Evolutionary conservation across 805 yeast genomes (phyloP).

Genomic region (Suhomyces kilbournensis): DNA sequence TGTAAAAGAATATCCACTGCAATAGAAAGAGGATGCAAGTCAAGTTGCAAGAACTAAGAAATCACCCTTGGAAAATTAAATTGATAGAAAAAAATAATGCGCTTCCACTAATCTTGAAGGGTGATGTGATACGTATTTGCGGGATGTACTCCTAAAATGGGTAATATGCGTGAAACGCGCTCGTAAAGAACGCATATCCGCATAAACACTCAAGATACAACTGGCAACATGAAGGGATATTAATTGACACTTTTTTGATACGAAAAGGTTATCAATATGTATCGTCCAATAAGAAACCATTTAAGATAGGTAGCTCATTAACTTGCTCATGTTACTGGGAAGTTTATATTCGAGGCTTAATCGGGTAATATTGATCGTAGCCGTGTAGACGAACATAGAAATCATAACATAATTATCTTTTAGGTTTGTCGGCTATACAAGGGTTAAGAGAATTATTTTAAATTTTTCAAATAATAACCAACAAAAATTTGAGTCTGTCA

Average conservation of each 20-base stretch:
- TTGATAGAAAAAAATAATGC: background rate
- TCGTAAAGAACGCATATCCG: background rate
- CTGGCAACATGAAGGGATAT: background rate
- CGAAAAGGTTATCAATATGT: background rate
- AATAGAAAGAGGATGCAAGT: background rate
- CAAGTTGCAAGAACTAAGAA: background rate
- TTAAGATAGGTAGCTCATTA: background rate
- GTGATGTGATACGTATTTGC: background rate
- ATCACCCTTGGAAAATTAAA: background rate
- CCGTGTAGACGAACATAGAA: slow-evolving; percentile 2
- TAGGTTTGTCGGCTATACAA: background rate
- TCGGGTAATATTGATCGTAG: background rate
- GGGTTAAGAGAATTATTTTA: background rate
- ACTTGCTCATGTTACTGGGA: background rate
- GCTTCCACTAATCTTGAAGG: background rate
- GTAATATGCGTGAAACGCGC: background rate
- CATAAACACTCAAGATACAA: background rate
- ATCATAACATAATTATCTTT: background rate
- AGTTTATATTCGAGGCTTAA: background rate
- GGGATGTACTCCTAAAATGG: background rate
- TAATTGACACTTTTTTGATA: background rate
- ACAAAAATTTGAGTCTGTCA: slow-evolving; percentile 1
- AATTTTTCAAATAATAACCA: background rate
- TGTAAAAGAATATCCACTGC: background rate
- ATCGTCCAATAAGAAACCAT: background rate